Base-by-base conservation (phyloP, 78 protist species). In the Isochrysis galbana region DNA sequence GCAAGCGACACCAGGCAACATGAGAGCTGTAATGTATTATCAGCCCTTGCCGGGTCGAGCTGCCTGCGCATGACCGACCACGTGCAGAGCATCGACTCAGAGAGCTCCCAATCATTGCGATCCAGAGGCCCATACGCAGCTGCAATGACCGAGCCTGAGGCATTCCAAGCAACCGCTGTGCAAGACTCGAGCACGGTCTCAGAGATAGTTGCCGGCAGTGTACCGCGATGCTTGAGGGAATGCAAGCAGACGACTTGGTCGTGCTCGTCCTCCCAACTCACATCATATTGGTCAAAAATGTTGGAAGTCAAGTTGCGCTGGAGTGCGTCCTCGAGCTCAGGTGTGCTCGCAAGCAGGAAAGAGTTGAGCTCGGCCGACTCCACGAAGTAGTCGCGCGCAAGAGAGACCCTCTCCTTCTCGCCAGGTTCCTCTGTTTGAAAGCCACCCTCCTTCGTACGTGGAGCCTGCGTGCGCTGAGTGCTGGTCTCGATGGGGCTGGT, bases 71-170 rank as follows among this genome's bases (percentile, higher is more conserved):
- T 19, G 38, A 83, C 19, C 26, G 67, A 19, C 93, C 93, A 91
- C 21, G 48, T 21, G 78, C 87, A 54, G 11, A 82, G 47, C 36
- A 39, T 5, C 26, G 90, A 87, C 19, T 17, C 5, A 14, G 21
- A 7, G 23, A 32, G 3, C 25, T 25, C 54, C 82, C 89, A 67
- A 51, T 47, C 80, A 46, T 29, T 7, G 19, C 7, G 32, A 47
- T 80, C 93, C 69, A 83, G 29, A 1, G 39, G 32, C 39, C 89
- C 80, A 84, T 91, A 91, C 54, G 91, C 83, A 5, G 87, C 93
- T 42, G 93, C 93, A 17, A 91, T 39, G 39, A 91, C 48, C 3
- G 42, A 21, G 29, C 93, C 93, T 29, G 89, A 32, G 48, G 54
- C n/a, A 36, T 91, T 91, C 93, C 93, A 91, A 48, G 90, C 5